Base-by-base conservation (phyloP, 257 asterid species). In the Euphrasia confusa region DNA sequence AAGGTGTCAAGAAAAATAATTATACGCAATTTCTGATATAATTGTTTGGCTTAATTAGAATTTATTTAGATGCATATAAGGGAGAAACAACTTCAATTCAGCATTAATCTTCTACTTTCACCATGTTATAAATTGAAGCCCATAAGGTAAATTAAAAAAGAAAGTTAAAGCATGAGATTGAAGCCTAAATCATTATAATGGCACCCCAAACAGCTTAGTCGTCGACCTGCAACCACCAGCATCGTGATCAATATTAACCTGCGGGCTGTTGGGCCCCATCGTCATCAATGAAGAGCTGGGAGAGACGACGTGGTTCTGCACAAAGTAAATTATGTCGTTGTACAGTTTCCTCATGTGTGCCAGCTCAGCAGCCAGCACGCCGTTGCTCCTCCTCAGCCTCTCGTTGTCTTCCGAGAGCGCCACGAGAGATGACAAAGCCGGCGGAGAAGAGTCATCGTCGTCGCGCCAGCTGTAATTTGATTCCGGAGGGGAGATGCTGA, bases 291-390 rank as follows among this genome's bases (percentile, higher is more conserved):
- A 10, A 14, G 86, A 78, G 2, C 76, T 74, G 0, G 95, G 94
- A 3, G 94, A 57, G 4, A 88, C 96, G 0, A 91, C 98, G 61
- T 91, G 96, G 66, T 91, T 91, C 58, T 91, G 98, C 4, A 91
- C 98, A 33, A 91, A 91, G 75, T 88, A 91, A 8, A 91, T 91
- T 1, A 91, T 86, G 32, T 91, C 98, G 72, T 75, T 88, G 76
- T 91, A 91, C 1, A 88, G 83, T 53, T 88, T 91, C 68, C 90
- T 84, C 98, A 91, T 91, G 80, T 86, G 98, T 15, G 95, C 79
- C 26, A 88, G 57, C 62, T 91, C 98, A 1, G 96, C 88, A 72
- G 86, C 67, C 0, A 91, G 82, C 92, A 88, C 77, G 15, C 40
- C 80, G 79, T 91, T 91, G 78, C 79, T 91, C 24, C 95, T 73